Evolutionary conservation across 441 rosid genomes (phyloP), one percentile per base, ranked within the genome.

Genomic region (Euphorbia celastroides): DNA sequence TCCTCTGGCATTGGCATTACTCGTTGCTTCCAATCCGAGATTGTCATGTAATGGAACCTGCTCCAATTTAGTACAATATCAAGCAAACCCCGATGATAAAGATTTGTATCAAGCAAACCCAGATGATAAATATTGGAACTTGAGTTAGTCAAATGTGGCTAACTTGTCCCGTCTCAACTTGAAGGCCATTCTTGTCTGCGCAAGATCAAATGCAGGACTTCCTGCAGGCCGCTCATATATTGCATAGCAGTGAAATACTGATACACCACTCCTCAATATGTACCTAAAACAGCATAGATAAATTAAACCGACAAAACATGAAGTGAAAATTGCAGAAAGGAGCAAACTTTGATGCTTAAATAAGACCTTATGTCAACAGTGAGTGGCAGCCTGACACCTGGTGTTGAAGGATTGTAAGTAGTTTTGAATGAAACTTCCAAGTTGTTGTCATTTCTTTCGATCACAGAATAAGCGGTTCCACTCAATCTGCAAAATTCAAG

Each of bases 1-100:
- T 81, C 82, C 48, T 74, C 77, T 0, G 81, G 81, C 79, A 74
- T 69, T 7, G 82, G 82, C 85, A 81, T 81, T 68, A 76, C 27
- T 60, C 79, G 65, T 68, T 72, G 82, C 62, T 75, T 81, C 57
- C 66, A 79, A 32, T 81, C 79, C 30, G 82, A 63, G 34, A 79
- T 70, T 63, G 78, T 81, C 85, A 77, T 77, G 74, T 74, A 81
- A 60, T 81, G 79, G 32, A 79, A 81, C 70, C 82, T 76, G 63
- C 25, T 28, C 28, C 46, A 65, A 46, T 44, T 62, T 32, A 7
- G n/a, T 20, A n/a, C 0, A 19, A 28, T 11, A 4, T 34, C 10
- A 14, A 54, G 12, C 25, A 6, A 54, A 44, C 30, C 36, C 19
- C 27, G 27, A 36, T 41, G 25, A 30, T 1, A 23, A 9, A 34